Conservation (phyloP, 768 basidiomycete genomes). For the Trametes cubensis region DNA sequence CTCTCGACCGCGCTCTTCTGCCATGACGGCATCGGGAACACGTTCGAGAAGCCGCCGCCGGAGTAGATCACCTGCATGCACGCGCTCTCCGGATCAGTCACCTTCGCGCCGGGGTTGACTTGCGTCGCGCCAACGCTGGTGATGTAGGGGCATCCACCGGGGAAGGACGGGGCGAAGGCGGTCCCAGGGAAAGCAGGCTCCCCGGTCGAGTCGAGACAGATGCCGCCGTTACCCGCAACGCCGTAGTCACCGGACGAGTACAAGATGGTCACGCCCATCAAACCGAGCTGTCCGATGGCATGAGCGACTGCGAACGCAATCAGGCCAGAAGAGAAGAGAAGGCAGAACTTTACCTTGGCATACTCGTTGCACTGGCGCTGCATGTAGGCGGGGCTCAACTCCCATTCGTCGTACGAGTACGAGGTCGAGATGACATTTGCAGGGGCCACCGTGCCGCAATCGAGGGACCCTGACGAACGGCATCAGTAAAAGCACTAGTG, state of each 20-base stretch:
- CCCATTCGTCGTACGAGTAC: constrained; percentile 42
- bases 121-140: constrained; percentile 43
- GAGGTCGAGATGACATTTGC: constrained; percentile 47
- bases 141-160: constrained; percentile 45
- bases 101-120: constrained; percentile 35
- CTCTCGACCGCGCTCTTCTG: constrained; percentile 32
- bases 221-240: constrained; percentile 40
- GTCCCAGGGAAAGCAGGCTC: constrained; percentile 3
- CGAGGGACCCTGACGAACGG: constrained; percentile 1
- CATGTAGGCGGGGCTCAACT: constrained; percentile 39
- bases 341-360: constrained; percentile 35
- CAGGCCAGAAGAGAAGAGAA: too few relatives aligned
- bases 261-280: constrained; percentile 42
- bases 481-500: neutral
- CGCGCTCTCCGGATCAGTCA: constrained; percentile 42
- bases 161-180: constrained; percentile 25
- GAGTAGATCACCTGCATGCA: constrained; percentile 41
- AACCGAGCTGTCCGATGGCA: constrained; percentile 29
- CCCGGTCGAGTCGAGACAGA: constrained; percentile 40
- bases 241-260: constrained; percentile 50
- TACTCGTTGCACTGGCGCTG: constrained; percentile 49
- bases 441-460: constrained; percentile 40
- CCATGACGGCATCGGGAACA: constrained; percentile 41
- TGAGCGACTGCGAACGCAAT: neutral
- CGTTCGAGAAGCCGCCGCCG: constrained; percentile 46